Evolutionary conservation across 352 stramenopile genomes (phyloP), one percentile per base, ranked within the genome.

Genomic region (Peronospora belbahrii): DNA sequence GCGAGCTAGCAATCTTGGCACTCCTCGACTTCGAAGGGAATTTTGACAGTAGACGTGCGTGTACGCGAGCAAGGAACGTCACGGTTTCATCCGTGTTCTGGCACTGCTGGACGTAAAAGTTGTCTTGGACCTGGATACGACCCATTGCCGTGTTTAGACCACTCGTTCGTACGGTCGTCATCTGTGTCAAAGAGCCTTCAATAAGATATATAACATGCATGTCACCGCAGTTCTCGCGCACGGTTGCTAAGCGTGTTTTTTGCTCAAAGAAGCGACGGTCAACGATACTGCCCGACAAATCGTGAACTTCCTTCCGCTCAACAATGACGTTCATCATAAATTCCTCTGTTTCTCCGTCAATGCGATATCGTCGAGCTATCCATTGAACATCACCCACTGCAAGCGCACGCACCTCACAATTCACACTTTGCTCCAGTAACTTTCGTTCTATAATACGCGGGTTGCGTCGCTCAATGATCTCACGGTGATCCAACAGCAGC

Each of bases 261-360:
- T 93, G 82, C 40, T 93, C 82, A 15, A 68, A 71, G 51, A 88
- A 93, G 11, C 70, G 72, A 19, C 74, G 72, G 46, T 93, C 82
- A 27, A 93, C 76, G 32, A 93, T 93, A 59, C 82, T 93, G 0
- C 74, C 73, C 8, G 78, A 87, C 8, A 93, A 43, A 46, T 93
- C 82, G 13, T 69, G 48, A 10, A 90, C 74, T 62, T 87, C 77
- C 35, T 93, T 93, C 15, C 82, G 73, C 51, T 93, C 82, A 0
- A 93, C 76, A 17, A 93, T 85, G 19, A 83, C 76, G 42, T 89
- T 89, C 10, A 93, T 48, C 48, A 93, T 71, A 27, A 88, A 85
- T 42, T 93, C 60, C 57, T 71, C 34, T 30, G 44, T 50, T 4
- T 60, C 62, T 10, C 40, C 42, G 18, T 53, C 64, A 6, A 59